phyloP scores from a whole-genome alignment of 257 asterid species.

The Solanum chmielewskii region DNA sequence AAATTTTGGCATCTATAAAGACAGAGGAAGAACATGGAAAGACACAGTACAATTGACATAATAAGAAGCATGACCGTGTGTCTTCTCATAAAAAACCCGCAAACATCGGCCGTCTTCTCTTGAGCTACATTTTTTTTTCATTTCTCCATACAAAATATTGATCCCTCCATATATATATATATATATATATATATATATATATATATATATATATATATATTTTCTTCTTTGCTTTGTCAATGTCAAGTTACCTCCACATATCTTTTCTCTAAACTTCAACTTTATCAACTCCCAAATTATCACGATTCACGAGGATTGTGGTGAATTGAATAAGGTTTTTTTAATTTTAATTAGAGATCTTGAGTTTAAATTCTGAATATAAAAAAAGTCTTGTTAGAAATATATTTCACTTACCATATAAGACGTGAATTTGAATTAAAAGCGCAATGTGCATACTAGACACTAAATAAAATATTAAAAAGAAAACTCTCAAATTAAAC shows the following conservation, averaged over 20 bases:
- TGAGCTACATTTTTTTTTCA: background rate
- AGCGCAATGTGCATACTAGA: background rate
- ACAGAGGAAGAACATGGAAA: background rate
- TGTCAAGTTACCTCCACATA: background rate
- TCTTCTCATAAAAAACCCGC: slow-evolving; percentile 9
- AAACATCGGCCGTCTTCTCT: slow-evolving; percentile 12
- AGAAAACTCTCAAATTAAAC: background rate
- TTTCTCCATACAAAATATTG: background rate
- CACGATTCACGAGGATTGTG: background rate
- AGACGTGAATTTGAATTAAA: background rate
- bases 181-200: no score
- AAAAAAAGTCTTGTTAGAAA: background rate
- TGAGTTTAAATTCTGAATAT: background rate
- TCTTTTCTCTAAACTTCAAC: background rate
- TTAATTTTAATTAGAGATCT: background rate
- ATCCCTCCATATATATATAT: background rate
- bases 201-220: no score
- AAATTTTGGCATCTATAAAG: background rate
- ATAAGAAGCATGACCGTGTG: background rate
- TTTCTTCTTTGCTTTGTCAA: background rate
- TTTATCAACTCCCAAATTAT: background rate
- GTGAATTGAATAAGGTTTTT: background rate
- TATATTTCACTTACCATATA: background rate
- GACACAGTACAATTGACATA: background rate
- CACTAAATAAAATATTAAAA: background rate